Evolutionary conservation across 2,329 filamentous ascomycete genomes (phyloP).

Genomic region (Ascochyta lentis): DNA sequence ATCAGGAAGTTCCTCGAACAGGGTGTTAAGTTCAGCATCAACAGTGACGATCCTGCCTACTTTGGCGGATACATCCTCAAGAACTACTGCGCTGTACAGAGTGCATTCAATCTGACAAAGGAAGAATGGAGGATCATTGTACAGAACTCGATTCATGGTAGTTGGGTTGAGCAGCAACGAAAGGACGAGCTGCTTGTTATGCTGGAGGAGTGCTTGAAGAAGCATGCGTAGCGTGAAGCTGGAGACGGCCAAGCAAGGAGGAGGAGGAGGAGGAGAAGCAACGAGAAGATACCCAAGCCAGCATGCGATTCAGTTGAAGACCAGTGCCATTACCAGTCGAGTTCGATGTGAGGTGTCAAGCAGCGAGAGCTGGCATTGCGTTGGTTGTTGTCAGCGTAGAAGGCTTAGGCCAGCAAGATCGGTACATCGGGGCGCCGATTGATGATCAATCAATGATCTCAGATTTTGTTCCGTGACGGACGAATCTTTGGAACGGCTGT

Average conservation of each 20-base stretch:
- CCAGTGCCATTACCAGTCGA: background rate
- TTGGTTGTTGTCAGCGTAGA: background rate
- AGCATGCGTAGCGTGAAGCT: constrained; percentile 9
- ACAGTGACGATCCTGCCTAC: constrained; percentile 56
- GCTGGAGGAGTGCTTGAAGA: constrained; percentile 24
- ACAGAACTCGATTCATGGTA: constrained; percentile 67
- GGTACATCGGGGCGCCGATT: constrained; percentile 10
- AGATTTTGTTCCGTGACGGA: constrained; percentile 9
- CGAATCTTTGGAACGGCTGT: background rate
- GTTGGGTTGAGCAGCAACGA: constrained; percentile 70
- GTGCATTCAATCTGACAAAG: constrained; percentile 68
- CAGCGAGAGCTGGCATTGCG: background rate
- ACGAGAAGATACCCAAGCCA: constrained; percentile 11
- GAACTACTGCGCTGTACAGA: constrained; percentile 78
- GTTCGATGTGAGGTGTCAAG: background rate
- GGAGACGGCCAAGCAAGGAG: background rate
- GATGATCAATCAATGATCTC: constrained; percentile 13
- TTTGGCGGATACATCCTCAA: constrained; percentile 78
- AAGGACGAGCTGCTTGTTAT: constrained; percentile 63
- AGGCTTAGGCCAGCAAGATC: background rate
- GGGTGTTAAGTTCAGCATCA: constrained; percentile 73
- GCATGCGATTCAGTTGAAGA: background rate
- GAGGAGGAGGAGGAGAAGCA: background rate
- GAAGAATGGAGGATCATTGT: constrained; percentile 73
- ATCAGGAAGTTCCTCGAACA: constrained; percentile 68